These are phyloP conservation scores for Aegilops umbellulata DNA, from an alignment of 176 grass and related monocot genomes.

Conservation along the genomic window DNA sequence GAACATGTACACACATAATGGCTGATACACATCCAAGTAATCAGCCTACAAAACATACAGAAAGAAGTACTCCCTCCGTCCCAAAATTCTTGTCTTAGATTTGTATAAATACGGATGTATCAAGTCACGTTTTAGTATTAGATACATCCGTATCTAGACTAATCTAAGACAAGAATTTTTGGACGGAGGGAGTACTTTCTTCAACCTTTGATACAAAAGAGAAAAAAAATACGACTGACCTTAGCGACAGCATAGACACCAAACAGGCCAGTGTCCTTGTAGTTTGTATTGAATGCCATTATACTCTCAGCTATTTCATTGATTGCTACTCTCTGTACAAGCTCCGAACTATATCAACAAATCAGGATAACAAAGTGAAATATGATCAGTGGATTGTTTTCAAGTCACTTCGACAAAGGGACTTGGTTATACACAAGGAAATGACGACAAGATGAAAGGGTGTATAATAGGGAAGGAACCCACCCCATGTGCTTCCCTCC, in stretches of 20 bases:
- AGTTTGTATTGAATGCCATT: constrained; percentile 98
- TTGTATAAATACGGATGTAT: too few species aligned
- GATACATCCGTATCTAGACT: too few species aligned
- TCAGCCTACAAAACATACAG: background rate
- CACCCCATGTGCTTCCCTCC: constrained; percentile 96
- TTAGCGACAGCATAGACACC: constrained; percentile 96
- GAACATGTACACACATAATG: background rate
- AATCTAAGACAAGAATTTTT: too few species aligned
- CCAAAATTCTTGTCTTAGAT: too few species aligned
- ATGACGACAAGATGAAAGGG: background rate
- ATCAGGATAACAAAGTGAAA: constrained; percentile 2
- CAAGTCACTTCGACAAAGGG: background rate
- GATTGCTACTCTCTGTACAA: constrained; percentile 87
- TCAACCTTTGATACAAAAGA: background rate
- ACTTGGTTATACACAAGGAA: background rate
- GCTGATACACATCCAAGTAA: too few species aligned
- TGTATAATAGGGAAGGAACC: constrained; percentile 10
- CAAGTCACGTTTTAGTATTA: too few species aligned
- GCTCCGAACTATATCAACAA: constrained; percentile 69
- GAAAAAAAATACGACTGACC: constrained; percentile 26
- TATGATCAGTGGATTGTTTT: background rate
- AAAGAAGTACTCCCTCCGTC: too few species aligned
- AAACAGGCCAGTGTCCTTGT: constrained; percentile 95
- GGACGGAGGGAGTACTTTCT: too few species aligned
- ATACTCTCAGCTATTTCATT: constrained; percentile 98